Percentiles rank a stretch among this genome's conserved stretches.
Conservation (phyloP, 805 yeast genomes). For the Candida incommunis region DNA sequence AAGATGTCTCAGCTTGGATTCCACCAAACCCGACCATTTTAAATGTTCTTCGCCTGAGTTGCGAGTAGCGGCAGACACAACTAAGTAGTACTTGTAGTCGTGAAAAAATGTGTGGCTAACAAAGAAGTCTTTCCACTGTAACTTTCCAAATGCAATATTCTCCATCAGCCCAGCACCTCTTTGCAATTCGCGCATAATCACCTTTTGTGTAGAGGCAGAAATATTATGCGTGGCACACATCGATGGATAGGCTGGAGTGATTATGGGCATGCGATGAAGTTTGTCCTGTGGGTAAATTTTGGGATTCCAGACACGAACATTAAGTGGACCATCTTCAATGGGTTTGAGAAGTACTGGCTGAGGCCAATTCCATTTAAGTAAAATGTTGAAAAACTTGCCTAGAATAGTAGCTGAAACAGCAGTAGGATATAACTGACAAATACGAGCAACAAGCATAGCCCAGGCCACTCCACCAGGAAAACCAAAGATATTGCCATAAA, state of each 20-base stretch:
- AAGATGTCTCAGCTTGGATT: slow-evolving; percentile 66
- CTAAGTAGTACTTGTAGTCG: slow-evolving; percentile 73
- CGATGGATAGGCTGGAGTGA: slow-evolving; percentile 95
- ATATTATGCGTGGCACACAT: slow-evolving; percentile 99
- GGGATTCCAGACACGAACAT: slow-evolving; percentile 96
- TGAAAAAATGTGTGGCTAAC: slow-evolving; percentile 70
- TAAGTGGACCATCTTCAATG: slow-evolving; percentile 94
- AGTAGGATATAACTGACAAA: slow-evolving; percentile 92
- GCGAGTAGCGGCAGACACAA: slow-evolving; percentile 64
- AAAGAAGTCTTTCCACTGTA: slow-evolving; percentile 64
- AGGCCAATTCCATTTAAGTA: slow-evolving; percentile 94
- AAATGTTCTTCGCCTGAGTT: slow-evolving; percentile 69
- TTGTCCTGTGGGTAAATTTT: slow-evolving; percentile 78
- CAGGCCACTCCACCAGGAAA: slow-evolving; percentile 99
- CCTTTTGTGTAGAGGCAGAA: slow-evolving; percentile 71
- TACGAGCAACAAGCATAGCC: slow-evolving; percentile 98
- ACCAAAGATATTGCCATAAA: slow-evolving; percentile 89
- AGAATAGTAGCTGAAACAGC: slow-evolving; percentile 87
- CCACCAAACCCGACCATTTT: slow-evolving; percentile 89
- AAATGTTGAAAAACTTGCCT: slow-evolving; percentile 76
- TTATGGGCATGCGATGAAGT: slow-evolving; percentile 90
- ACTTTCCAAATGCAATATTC: slow-evolving; percentile 48
- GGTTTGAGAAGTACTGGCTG: slow-evolving; percentile 88
- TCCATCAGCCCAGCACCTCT: slow-evolving; percentile 63
- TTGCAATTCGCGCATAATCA: slow-evolving; percentile 63